Base-by-base conservation (phyloP, 148 eudicot genomes). In the Rhododendron williamsianum region DNA sequence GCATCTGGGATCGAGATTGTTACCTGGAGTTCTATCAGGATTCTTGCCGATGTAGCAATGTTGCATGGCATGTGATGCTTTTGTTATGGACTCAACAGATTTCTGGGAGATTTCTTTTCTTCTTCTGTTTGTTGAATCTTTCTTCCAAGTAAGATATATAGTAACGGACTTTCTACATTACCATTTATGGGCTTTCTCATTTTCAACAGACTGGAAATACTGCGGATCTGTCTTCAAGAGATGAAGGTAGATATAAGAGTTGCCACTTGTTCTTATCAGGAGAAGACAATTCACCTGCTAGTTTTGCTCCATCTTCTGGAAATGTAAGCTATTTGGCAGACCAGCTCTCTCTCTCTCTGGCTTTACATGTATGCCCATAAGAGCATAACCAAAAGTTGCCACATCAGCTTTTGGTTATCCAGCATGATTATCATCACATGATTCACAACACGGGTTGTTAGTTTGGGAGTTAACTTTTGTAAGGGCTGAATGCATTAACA, bases 211-310 rank as follows among this genome's bases (percentile, higher is more conserved):
- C 82, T 43, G 86, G 82, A 63, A 87, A 87, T 80, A 82, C 82
- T 84, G 80, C 49, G 43, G 87, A 84, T 82, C 65, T 83, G 63
- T 81, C 74, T 36, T 80, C 87, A 46, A 86, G 71, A 45, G 88
- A 85, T 82, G 91, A 88, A 84, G 90, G 85, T 82, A 88, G 88
- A 87, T 86, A 87, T 69, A 89, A 86, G 77, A 87, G 83, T 87
- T 87, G 87, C 85, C 93, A 80, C 87, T 84, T 95, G 81, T 93
- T 90, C 81, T 87, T 95, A 85, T 95, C 98, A 78, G 97, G 93
- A 69, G 96, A 93, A 86, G 92, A 90, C 73, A 89, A 85, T 85
- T 87, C 94, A 52, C 87, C 89, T 25, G 81, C 88, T 52, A 90
- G 90, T 86, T 83, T 80, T 72, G 85, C 90, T 88, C 84, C 89